phyloP scores from a whole-genome alignment of 129 eudicot species.

The Heracleum sosnowskyi region DNA sequence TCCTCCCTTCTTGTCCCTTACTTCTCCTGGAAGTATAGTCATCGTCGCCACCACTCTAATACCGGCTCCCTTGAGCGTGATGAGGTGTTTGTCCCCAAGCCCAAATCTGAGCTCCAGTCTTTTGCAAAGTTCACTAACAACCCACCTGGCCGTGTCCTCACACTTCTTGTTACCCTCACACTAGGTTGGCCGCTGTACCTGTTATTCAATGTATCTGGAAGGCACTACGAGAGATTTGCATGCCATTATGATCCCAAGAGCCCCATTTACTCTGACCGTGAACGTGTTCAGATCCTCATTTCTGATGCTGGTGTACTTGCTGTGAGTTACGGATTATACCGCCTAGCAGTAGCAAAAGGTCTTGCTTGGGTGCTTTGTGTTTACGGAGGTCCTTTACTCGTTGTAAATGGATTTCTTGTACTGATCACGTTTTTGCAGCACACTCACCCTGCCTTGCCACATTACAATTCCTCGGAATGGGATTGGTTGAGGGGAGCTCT shows the following conservation, averaged over 20 bases:
- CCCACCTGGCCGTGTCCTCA: constrained; percentile 20
- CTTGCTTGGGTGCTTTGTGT: constrained; percentile 15
- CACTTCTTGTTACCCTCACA: constrained; percentile 15
- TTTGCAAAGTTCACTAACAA: constrained; percentile 16
- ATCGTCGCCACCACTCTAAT: constrained; percentile 19
- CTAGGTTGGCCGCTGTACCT: constrained; percentile 20
- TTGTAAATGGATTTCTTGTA: constrained; percentile 21
- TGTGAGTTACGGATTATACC: constrained; percentile 6
- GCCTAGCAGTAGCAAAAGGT: constrained; percentile 14
- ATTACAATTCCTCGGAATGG: constrained; percentile 17
- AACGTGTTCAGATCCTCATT: constrained; percentile 13
- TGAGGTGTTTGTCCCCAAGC: constrained; percentile 22
- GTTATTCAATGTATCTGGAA: constrained; percentile 15
- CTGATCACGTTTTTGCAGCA: constrained; percentile 16
- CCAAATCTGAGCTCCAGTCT: constrained; percentile 4
- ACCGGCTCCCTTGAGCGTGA: constrained; percentile 18
- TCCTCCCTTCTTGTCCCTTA: constrained; percentile 21
- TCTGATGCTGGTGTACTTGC: constrained; percentile 18
- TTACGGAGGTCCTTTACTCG: constrained; percentile 19
- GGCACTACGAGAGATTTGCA: constrained; percentile 17
- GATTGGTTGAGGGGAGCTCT: constrained; percentile 25
- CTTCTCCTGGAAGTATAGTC: constrained; percentile 22
- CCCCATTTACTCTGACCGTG: constrained; percentile 19
- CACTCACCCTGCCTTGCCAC: constrained; percentile 20
- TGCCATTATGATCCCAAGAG: constrained; percentile 20